These are phyloP conservation scores for Suillus subalutaceus DNA, from an alignment of 768 basidiomycete genomes.

Conservation along the genomic window DNA sequence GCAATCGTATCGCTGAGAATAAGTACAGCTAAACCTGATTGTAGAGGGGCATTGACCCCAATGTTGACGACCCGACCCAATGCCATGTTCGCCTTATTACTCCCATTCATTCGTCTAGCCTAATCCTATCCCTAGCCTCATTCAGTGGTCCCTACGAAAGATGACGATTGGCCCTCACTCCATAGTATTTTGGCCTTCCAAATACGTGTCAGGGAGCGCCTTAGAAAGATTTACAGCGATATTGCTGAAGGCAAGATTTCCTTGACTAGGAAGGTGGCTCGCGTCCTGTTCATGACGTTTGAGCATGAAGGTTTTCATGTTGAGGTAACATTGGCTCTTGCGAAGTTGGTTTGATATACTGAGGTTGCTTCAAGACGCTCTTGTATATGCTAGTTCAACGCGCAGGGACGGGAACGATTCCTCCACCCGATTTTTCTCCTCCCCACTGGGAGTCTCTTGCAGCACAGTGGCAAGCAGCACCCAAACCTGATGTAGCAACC, in stretches of 20 bases:
- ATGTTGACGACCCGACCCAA: constrained; percentile 85
- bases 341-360: constrained; percentile 7
- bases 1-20: not conserved
- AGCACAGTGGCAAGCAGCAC: constrained; percentile 47
- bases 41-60: constrained; percentile 94
- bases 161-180: constrained; percentile 88
- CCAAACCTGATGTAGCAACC: constrained; percentile 44
- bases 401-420: constrained; percentile 74
- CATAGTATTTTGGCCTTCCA: constrained; percentile 75
- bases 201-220: constrained; percentile 71
- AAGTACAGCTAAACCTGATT: constrained; percentile 12
- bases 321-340: constrained; percentile 50
- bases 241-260: constrained; percentile 51
- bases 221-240: constrained; percentile 73
- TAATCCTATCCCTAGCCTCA: constrained; percentile 61
- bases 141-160: constrained; percentile 78
- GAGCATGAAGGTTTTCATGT: constrained; percentile 91
- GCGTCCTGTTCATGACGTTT: constrained; percentile 87
- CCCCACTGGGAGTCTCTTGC: constrained; percentile 73
- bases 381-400: constrained; percentile 93
- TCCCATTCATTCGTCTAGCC: not conserved
- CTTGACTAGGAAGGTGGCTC: constrained; percentile 66
- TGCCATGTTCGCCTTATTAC: constrained; percentile 66
- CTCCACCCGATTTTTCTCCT: constrained; percentile 71
- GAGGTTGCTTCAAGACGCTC: constrained; percentile 55